Base-by-base conservation (phyloP, 2,329 filamentous ascomycete species). In the Fusarium albosuccineum region DNA sequence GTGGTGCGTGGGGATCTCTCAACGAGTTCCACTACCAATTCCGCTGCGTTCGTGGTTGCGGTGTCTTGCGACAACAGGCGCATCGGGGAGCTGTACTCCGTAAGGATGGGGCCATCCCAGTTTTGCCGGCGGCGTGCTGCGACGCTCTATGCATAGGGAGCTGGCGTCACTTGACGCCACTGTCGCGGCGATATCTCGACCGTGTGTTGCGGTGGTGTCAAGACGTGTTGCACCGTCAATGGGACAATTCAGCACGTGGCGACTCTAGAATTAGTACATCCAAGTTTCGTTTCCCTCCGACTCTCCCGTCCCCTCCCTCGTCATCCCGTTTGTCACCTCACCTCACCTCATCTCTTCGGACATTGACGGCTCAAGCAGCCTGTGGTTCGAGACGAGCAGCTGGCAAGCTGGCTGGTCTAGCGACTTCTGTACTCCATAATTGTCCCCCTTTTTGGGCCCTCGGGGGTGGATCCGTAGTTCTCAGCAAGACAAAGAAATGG, bases 1-100 rank as follows among this genome's bases (percentile, higher is more conserved):
- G 36, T 48, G 42, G 56, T 40, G 46, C 46, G 17, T 49, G 46
- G 46, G 45, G 46, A 49, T 49, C 33, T 53, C 67, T 72, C 71
- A 73, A 73, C 70, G 53, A 72, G 68, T 71, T 71, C 70, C 66
- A 61, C 59, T 29, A 46, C 41, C 36, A 60, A 27, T 40, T 57
- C 50, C 49, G 22, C 46, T 50, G 48, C 39, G 30, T 48, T 48
- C 26, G 30, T 45, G 42, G 54, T 55, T 52, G 62, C 34, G 36
- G 41, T 22, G 22, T 36, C 17, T 45, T 53, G 40, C 40, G 48
- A 45, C 48, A 30, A 30, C 16, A 37, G 41, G 48, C 27, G 55
- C 46, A 17, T 22, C 40, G 14, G 30, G 46, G 49, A 57, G 53
- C 48, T 64, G 53, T n/a, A n/a, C n/a, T n/a, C n/a, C n/a, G n/a